Percentiles rank a stretch among this genome's conserved stretches.
Conservation (phyloP, 2,329 filamentous ascomycete genomes). For the Calonectria fujianensis region DNA sequence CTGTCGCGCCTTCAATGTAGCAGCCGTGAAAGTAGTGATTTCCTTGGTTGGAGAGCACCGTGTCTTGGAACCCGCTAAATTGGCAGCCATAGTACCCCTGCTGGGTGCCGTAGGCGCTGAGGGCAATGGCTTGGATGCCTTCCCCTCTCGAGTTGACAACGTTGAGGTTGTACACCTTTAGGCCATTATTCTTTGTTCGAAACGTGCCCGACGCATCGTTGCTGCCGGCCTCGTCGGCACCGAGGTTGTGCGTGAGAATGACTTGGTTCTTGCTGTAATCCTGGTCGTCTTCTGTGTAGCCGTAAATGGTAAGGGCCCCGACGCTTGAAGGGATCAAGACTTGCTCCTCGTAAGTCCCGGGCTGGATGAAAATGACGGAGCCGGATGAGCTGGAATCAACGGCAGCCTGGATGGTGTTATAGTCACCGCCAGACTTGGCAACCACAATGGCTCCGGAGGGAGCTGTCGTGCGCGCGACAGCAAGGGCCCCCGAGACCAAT, state of each 20-base stretch:
- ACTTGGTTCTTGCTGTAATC: slow-evolving; percentile 75
- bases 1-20: slow-evolving; percentile 67
- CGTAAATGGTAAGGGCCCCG: slow-evolving; percentile 74
- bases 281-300: slow-evolving; percentile 72
- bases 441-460: slow-evolving; percentile 58
- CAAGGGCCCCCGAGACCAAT: slow-evolving; percentile 42
- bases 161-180: slow-evolving; percentile 78
- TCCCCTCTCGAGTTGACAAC: slow-evolving; percentile 67
- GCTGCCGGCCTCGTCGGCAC: slow-evolving; percentile 60
- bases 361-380: slow-evolving; percentile 52
- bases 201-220: slow-evolving; percentile 72
- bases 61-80: slow-evolving; percentile 70
- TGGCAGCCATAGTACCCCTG: slow-evolving; percentile 68
- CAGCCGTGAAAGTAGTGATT: slow-evolving; percentile 67
- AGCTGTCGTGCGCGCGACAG: slow-evolving; percentile 55
- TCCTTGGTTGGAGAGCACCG: slow-evolving; percentile 66
- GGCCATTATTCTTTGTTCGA: slow-evolving; percentile 65
- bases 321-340: slow-evolving; percentile 70
- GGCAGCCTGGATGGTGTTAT: slow-evolving; percentile 69
- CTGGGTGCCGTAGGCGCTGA: slow-evolving; percentile 59
- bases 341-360: slow-evolving; percentile 59
- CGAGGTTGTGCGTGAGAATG: slow-evolving; percentile 67
- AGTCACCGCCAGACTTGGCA: slow-evolving; percentile 59
- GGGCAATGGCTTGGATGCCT: slow-evolving; percentile 66
- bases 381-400: slow-evolving; percentile 65